Evolutionary conservation across 345 rosid species (phyloP), one percentile per base, ranked within the genome.

Genomic region (Bretschneidera sinensis): DNA sequence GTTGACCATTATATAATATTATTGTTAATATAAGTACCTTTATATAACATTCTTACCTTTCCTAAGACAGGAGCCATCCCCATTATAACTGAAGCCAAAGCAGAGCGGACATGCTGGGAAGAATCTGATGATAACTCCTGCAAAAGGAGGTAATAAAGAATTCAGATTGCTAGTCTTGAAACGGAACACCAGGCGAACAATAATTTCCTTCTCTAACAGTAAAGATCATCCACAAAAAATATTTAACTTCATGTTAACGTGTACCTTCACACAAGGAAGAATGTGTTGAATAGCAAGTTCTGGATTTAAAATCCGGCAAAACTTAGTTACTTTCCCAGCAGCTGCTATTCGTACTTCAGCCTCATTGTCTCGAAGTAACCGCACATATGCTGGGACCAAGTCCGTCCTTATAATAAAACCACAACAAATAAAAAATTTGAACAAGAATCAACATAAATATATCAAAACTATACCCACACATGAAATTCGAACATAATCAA

Each of bases 281-380:
- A 92, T 83, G 47, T 84, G 82, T 55, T 82, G 96, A 65, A 83
- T 78, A 51, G 97, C 83, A 54, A 89, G 91, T 72, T 92, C 97
- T 21, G 97, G 96, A 65, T 63, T 89, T 71, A 92, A 74, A 60
- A 89, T 89, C 70, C 87, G 81, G 74, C 94, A 89, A 74, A 92
- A 92, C 74, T 89, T 92, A 2, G 98, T 89, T 31, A 87, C 94
- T 84, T 89, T 89, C 18, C 96, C 97, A 51, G 97, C 97, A 68
- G 98, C 97, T 45, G 98, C 98, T 69, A 89, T 92, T 43, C 98
- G 89, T 28, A 92, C 97, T 85, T 92, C 98, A 70, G 98, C 98
- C 74, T 92, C 98, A 78, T 85, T 87, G 70, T 92, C 98, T 50
- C 97, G 89, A 54, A 92, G 98, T 62, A 92, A 68, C 55, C 88